Percentiles rank a stretch among this genome's conserved stretches.
These are phyloP conservation scores for Bretziella fagacearum DNA, from an alignment of 2,329 filamentous ascomycete species.

Conservation along the genomic window DNA sequence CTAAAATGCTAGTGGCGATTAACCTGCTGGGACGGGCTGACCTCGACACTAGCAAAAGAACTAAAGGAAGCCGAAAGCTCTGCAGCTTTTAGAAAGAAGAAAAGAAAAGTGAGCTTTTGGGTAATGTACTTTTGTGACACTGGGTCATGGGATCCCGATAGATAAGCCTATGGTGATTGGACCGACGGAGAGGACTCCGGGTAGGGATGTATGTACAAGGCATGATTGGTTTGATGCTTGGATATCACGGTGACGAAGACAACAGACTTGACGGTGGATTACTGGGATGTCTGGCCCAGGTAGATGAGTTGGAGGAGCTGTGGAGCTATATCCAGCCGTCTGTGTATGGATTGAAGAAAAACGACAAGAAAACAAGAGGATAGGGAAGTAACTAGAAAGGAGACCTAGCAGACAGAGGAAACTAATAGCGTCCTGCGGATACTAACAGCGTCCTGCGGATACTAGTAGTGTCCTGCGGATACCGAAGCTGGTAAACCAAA, in stretches of 20 bases:
- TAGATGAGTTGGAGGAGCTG: neutral
- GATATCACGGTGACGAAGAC: neutral
- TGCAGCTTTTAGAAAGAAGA: neutral
- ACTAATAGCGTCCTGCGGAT: too few species aligned
- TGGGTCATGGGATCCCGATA: too few species aligned
- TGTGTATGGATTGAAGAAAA: neutral
- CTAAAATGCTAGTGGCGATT: too few species aligned
- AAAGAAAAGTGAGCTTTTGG: too few species aligned
- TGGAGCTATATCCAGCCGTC: constrained; percentile 9
- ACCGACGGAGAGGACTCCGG: neutral
- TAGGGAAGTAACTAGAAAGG: neutral
- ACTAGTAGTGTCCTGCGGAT: too few species aligned
- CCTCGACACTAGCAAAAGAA: too few species aligned
- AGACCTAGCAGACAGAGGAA: neutral
- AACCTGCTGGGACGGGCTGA: too few species aligned
- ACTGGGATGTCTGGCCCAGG: neutral
- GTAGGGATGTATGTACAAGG: neutral
- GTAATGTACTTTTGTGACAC: neutral
- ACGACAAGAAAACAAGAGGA: neutral
- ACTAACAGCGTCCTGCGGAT: too few species aligned
- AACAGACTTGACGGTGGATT: neutral
- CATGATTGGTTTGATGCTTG: neutral
- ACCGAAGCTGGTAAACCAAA: too few species aligned
- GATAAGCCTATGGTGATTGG: too few species aligned
- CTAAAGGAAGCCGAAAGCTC: neutral